A percentile compares a stretch with the other conserved stretches of the same genome.
phyloP scores from a whole-genome alignment of 1,284 basidiomycete genomes.

The Singerocomus rubriflavus region DNA sequence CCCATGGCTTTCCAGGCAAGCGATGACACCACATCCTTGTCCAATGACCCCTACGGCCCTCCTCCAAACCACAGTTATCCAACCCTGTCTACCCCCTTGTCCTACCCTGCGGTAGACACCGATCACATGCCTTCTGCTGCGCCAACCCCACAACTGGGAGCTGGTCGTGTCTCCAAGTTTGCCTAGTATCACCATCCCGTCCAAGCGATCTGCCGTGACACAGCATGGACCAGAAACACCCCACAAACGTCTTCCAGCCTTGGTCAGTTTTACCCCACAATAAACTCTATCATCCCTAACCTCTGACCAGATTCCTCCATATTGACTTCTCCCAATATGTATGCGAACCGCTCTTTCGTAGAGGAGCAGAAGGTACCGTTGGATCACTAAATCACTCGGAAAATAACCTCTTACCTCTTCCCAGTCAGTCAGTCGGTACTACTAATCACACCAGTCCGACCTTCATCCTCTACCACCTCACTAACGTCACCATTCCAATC shows the following conservation, averaged over 20 bases:
- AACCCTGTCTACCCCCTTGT: slow-evolving; percentile 46
- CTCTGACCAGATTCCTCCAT: slow-evolving; percentile 57
- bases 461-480: slow-evolving; percentile 61
- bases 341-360: slow-evolving; percentile 46
- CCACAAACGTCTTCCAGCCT: slow-evolving; percentile 39
- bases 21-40: slow-evolving; percentile 44
- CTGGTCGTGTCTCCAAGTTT: slow-evolving; percentile 51
- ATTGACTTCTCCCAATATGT: slow-evolving; percentile 57
- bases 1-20: slow-evolving; percentile 41
- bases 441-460: slow-evolving; percentile 63
- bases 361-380: slow-evolving; percentile 64
- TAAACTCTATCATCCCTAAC: slow-evolving; percentile 49
- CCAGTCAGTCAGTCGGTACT: slow-evolving; percentile 68
- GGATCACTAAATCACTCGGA: slow-evolving; percentile 43
- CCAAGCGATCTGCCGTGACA: slow-evolving; percentile 48
- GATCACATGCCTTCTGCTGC: slow-evolving; percentile 38
- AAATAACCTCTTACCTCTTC: slow-evolving; percentile 58
- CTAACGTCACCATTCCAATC: slow-evolving; percentile 66
- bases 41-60: slow-evolving; percentile 42
- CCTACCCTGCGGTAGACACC: slow-evolving; percentile 42
- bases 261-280: slow-evolving; percentile 42
- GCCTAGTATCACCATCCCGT: slow-evolving; percentile 52
- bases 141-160: slow-evolving; percentile 35
- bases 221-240: slow-evolving; percentile 47
- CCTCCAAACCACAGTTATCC: slow-evolving; percentile 39